These are phyloP conservation scores for Sicyos edulis DNA, from an alignment of 306 rosid genomes.

Conservation along the genomic window DNA sequence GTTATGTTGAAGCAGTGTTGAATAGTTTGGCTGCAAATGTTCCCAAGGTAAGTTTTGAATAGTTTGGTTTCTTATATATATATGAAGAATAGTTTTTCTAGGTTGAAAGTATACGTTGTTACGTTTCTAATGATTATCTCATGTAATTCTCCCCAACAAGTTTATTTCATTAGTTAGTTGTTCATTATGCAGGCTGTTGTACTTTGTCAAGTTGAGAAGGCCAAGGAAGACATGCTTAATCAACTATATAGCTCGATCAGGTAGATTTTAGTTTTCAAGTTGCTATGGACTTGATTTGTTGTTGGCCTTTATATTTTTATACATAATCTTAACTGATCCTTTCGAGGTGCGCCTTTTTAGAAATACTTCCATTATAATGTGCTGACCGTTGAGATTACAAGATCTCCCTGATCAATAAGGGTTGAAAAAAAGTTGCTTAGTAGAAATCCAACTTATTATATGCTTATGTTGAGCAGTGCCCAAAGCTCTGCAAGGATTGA, in stretches of 20 bases:
- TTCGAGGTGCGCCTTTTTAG: not conserved
- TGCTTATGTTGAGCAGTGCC: constrained; percentile 38
- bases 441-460: constrained; percentile 1
- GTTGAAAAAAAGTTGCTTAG: not conserved
- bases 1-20: constrained; percentile 94
- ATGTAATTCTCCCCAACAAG: constrained; percentile 17
- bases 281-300: not conserved
- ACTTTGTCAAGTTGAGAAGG: too few relatives aligned
- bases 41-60: constrained; percentile 53
- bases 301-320: not conserved
- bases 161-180: constrained; percentile 16
- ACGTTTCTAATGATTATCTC: constrained; percentile 11
- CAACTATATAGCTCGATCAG: too few relatives aligned
- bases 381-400: not conserved
- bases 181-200: constrained; percentile 18
- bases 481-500: constrained; percentile 86
- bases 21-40: constrained; percentile 99
- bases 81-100: not conserved
- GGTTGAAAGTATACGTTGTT: not conserved
- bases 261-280: constrained; percentile 22
- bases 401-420: not conserved
- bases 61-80: not conserved
- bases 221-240: too few relatives aligned
- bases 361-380: not conserved
- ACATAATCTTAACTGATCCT: too few relatives aligned